Base-by-base conservation (phyloP, 106 monocot species). In the Apostasia ramifera region DNA sequence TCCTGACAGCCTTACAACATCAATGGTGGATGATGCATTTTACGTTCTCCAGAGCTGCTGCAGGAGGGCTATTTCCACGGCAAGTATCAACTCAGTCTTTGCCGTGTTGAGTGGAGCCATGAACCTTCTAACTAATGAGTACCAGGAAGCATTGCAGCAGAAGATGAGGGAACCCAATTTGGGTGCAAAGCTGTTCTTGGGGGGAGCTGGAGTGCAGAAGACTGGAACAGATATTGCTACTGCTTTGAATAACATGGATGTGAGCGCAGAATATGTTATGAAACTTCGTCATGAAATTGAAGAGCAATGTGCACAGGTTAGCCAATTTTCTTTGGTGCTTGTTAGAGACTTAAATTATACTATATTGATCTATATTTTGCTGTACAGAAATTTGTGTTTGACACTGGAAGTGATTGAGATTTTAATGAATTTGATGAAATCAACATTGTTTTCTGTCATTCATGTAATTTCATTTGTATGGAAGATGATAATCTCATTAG, bases 1-100 rank as follows among this genome's bases (percentile, higher is more conserved):
- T 40, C 57, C 74, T 2, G 98, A 93, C 54, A 84, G 87, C 47
- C 77, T 87, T 52, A 98, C 93, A 4, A 98, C 98, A 0, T 93
- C 93, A 2, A 86, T 98, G 86, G 98, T 98, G 68, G 93, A 93
- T 67, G 93, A 93, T 77, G 98, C 90, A 61, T 98, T 98, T 63
- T 98, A 81, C 48, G 93, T 98, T 57, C 76, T 98, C 53, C 93
- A 98, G 76, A 98, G 98, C 67, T 98, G 98, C 71, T 98, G 85
- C 65, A 79, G 85, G 77, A 85, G 98, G 66, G 87, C 93, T 1
- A 82, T 93, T 14, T 98, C 87, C 1, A 98, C 93, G 1, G 82
- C 73, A 10, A 98, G 93, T 74, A 81, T 79, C 57, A 98, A 89
- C 72, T 98, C 98, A 2, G 82, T 98, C 40, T 66, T 98, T 64